These are phyloP conservation scores for Pythium guiyangense DNA, from an alignment of 352 stramenopile genomes.

Conservation along the genomic window DNA sequence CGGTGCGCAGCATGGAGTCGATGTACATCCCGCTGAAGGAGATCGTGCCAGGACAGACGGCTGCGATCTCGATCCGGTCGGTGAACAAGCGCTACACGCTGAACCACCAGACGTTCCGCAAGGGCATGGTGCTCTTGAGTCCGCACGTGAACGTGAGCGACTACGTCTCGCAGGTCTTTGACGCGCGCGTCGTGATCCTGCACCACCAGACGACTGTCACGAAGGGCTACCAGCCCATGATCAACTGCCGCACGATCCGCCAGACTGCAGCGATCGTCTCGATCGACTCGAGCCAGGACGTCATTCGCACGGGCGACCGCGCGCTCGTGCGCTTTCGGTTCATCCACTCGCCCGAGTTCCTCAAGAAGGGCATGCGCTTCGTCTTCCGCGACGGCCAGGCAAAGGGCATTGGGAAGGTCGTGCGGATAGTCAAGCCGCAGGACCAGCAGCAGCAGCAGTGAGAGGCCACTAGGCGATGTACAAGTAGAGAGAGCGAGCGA, in stretches of 20 bases:
- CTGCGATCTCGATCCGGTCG: constrained; percentile 82
- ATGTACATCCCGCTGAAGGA: constrained; percentile 91
- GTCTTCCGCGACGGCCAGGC: constrained; percentile 97
- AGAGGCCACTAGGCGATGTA: not conserved
- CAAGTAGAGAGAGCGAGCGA: constrained; percentile 2
- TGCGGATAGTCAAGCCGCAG: constrained; percentile 55
- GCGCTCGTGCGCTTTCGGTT: constrained; percentile 89
- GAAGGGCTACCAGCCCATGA: constrained; percentile 92
- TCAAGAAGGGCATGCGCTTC: constrained; percentile 95
- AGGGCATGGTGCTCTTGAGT: constrained; percentile 91
- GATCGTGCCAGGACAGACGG: constrained; percentile 80
- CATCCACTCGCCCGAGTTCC: constrained; percentile 92
- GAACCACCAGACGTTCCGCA: constrained; percentile 82
- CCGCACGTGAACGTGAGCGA: constrained; percentile 67
- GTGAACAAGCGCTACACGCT: constrained; percentile 87
- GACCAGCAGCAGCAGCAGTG: constrained; percentile 5
- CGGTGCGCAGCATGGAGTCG: constrained; percentile 84
- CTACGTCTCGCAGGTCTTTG: constrained; percentile 85
- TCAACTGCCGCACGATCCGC: constrained; percentile 91
- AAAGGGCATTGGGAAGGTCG: constrained; percentile 94
- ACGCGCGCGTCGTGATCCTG: constrained; percentile 92
- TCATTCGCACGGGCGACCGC: constrained; percentile 88
- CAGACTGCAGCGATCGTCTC: constrained; percentile 89
- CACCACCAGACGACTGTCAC: constrained; percentile 95
- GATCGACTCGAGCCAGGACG: constrained; percentile 77